phyloP scores from a whole-genome alignment of 495 filamentous ascomycete genomes.

The Aspergillus leporis region DNA sequence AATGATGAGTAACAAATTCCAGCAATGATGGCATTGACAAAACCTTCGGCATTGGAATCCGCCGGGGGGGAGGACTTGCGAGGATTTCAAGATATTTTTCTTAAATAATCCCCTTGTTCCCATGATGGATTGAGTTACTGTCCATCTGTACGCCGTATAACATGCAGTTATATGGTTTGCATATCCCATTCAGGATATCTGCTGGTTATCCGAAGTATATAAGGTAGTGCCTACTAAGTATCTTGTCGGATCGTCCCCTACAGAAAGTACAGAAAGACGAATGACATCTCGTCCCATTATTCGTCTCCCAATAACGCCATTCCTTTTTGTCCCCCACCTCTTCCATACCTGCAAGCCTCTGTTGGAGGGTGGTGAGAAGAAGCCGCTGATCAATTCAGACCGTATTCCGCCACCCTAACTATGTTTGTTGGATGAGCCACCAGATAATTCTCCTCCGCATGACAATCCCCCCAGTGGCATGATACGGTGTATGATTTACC shows the following conservation, averaged over 20 bases:
- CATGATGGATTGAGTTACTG: too few relatives aligned
- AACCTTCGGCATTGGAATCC: neutral
- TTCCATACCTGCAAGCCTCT: neutral
- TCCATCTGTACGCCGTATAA: neutral
- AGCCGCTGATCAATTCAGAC: neutral
- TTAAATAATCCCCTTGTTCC: neutral
- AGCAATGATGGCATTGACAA: neutral
- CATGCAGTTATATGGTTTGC: neutral
- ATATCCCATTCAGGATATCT: neutral
- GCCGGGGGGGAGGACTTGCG: neutral
- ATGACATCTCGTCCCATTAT: neutral
- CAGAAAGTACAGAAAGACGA: neutral
- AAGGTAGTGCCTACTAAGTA: neutral
- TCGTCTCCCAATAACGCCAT: neutral
- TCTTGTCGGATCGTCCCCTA: too few relatives aligned
- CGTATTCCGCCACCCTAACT: neutral
- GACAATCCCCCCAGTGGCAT: constrained; percentile 4
- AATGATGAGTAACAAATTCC: neutral
- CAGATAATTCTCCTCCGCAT: neutral
- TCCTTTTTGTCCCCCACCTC: neutral
- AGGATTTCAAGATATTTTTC: too few relatives aligned
- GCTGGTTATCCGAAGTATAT: neutral
- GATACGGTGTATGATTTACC: constrained; percentile 2
- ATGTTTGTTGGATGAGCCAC: neutral
- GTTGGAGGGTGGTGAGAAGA: neutral